phyloP scores from a whole-genome alignment of 306 rosid genomes.

The Oxytropis ochrocephala region DNA sequence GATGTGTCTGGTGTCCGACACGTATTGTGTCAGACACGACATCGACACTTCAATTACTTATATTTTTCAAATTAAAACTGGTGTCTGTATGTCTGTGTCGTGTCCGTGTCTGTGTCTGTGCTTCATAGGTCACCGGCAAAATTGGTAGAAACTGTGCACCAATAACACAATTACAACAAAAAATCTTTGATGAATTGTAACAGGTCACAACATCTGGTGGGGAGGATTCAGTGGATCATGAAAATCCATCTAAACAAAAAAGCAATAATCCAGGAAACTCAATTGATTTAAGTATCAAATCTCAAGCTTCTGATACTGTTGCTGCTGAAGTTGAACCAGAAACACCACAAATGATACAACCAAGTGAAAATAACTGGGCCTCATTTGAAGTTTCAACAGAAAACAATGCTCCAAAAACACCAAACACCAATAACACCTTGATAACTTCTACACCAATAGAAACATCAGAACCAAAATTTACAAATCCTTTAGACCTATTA shows the following conservation, averaged over 20 bases:
- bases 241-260: slow-evolving; percentile 26
- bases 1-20: too few species aligned
- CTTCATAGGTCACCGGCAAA: too few species aligned
- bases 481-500: slow-evolving; percentile 53
- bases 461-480: slow-evolving; percentile 29
- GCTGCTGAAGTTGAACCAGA: slow-evolving; percentile 15
- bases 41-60: too few species aligned
- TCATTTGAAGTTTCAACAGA: slow-evolving; percentile 25
- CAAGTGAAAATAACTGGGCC: slow-evolving; percentile 42
- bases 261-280: slow-evolving; percentile 20
- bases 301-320: slow-evolving; percentile 24
- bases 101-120: too few species aligned
- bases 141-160: too few species aligned
- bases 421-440: slow-evolving; percentile 30
- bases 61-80: too few species aligned
- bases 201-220: slow-evolving; percentile 26
- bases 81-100: too few species aligned
- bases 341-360: slow-evolving; percentile 27
- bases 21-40: too few species aligned
- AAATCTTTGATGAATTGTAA: slow-evolving; percentile 5
- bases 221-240: slow-evolving; percentile 16
- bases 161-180: too few species aligned
- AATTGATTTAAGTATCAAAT: slow-evolving; percentile 33
- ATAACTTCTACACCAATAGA: background rate
- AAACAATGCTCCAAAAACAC: slow-evolving; percentile 9